Conservation (phyloP, 2,329 filamentous ascomycete genomes). For the Chalara sp. region DNA sequence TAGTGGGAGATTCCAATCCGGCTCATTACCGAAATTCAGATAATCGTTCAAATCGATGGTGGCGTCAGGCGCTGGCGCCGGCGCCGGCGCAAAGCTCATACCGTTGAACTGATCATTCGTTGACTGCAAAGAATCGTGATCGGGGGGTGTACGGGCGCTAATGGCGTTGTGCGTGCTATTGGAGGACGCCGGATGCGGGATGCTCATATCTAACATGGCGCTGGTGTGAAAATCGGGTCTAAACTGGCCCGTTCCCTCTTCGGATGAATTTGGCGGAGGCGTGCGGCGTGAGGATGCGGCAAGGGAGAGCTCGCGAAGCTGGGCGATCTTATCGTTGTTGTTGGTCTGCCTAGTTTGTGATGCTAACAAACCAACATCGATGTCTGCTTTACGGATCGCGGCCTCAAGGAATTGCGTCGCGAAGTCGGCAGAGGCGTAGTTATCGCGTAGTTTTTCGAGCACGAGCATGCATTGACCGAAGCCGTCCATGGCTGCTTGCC, state of each 20-base stretch:
- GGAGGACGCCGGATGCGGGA: not conserved
- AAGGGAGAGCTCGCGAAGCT: conserved; percentile 1
- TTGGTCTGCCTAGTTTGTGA: not conserved
- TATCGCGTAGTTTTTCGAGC: conserved; percentile 78
- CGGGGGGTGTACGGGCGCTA: conserved; percentile 13
- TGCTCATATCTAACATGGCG: conserved; percentile 4
- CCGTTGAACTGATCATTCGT: not conserved
- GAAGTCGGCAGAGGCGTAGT: conserved; percentile 91
- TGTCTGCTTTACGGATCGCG: conserved; percentile 79
- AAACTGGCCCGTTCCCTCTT: conserved; percentile 2
- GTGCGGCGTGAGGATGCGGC: conserved; percentile 3
- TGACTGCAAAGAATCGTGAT: conserved; percentile 3
- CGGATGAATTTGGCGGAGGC: conserved; percentile 6
- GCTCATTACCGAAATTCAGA: conserved; percentile 15
- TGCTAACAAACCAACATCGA: conserved; percentile 31
- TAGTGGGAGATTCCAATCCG: conserved; percentile 17
- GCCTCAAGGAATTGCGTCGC: conserved; percentile 93
- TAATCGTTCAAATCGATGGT: conserved; percentile 16
- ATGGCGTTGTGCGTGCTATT: conserved; percentile 11
- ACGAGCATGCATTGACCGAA: conserved; percentile 92
- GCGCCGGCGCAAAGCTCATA: not conserved
- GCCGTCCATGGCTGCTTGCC: conserved; percentile 67
- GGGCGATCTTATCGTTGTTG: conserved; percentile 8
- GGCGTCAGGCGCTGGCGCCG: not conserved
- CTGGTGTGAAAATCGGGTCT: not conserved